Percentiles rank a stretch among this genome's conserved stretches.
These are phyloP conservation scores for Sphaerostilbella broomeana DNA, from an alignment of 2,329 filamentous ascomycete genomes.

Conservation along the genomic window DNA sequence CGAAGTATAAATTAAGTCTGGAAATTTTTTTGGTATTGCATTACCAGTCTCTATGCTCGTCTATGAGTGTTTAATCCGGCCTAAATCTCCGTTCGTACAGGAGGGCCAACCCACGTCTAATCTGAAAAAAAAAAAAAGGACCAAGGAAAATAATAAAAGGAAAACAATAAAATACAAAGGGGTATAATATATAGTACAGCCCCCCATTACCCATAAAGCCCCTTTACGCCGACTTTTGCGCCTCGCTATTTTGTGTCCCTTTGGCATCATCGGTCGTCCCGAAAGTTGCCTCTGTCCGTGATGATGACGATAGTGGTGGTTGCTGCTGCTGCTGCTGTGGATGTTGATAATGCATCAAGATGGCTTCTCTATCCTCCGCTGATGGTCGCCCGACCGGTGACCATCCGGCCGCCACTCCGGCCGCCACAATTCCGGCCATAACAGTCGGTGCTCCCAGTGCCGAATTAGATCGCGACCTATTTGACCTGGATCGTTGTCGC, in stretches of 20 bases:
- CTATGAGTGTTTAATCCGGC: constrained; percentile 6
- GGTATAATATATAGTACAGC: constrained; percentile 14
- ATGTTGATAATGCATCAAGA: constrained; percentile 6
- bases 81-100: constrained; percentile 1
- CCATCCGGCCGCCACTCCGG: constrained; percentile 70
- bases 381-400: constrained; percentile 55
- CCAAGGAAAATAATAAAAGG: constrained; percentile 8
- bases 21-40: constrained; percentile 7
- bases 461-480: constrained; percentile 59
- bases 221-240: constrained; percentile 21
- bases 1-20: too few relatives aligned
- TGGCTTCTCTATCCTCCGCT: constrained; percentile 20
- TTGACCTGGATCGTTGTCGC: constrained; percentile 60
- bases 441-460: constrained; percentile 68
- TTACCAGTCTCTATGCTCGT: constrained; percentile 7
- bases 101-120: constrained; percentile 6
- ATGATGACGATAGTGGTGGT: too few relatives aligned
- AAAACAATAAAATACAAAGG: constrained; percentile 8
- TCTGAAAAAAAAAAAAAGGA: constrained; percentile 3
- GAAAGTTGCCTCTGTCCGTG: constrained; percentile 16
- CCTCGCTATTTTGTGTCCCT: constrained; percentile 17
- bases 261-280: constrained; percentile 10
- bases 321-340: constrained; percentile 2
- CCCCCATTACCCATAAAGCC: too few relatives aligned
- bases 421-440: constrained; percentile 78